Evolutionary conservation across 2,329 filamentous ascomycete species (phyloP).

Genomic region (Colletotrichum spaethianum): DNA sequence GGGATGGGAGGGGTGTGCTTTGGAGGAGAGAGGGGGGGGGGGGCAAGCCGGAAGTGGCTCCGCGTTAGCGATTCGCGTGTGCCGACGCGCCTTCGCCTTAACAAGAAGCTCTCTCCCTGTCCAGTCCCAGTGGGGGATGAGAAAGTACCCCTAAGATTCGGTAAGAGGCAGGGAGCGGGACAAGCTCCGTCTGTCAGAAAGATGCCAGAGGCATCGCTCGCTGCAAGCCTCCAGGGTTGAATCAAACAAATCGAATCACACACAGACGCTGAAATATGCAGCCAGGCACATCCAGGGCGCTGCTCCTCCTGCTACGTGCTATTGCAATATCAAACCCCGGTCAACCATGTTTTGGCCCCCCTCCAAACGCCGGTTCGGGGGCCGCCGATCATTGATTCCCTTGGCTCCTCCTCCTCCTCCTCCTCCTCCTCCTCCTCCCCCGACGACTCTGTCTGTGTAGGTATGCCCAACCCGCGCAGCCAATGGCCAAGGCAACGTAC

Average conservation of each 20-base stretch:
- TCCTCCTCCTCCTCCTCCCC: background rate
- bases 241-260: too few species aligned
- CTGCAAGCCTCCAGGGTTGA: too few species aligned
- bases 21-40: background rate
- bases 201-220: too few species aligned
- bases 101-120: background rate
- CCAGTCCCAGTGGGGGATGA: background rate
- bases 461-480: conserved; percentile 2
- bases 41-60: conserved; percentile 28
- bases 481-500: background rate
- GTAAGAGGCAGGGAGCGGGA: background rate
- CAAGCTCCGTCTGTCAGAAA: background rate
- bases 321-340: too few species aligned
- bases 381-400: conserved; percentile 27
- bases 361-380: conserved; percentile 3
- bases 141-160: too few species aligned
- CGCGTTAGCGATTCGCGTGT: conserved; percentile 17
- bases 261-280: too few species aligned
- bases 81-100: background rate
- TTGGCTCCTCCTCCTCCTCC: background rate
- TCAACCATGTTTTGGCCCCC: background rate
- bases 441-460: background rate
- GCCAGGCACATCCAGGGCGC: too few species aligned
- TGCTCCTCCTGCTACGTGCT: too few species aligned
- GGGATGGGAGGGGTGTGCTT: background rate